Base-by-base conservation (phyloP, 2,329 filamentous ascomycete species). In the Alternaria sp. region DNA sequence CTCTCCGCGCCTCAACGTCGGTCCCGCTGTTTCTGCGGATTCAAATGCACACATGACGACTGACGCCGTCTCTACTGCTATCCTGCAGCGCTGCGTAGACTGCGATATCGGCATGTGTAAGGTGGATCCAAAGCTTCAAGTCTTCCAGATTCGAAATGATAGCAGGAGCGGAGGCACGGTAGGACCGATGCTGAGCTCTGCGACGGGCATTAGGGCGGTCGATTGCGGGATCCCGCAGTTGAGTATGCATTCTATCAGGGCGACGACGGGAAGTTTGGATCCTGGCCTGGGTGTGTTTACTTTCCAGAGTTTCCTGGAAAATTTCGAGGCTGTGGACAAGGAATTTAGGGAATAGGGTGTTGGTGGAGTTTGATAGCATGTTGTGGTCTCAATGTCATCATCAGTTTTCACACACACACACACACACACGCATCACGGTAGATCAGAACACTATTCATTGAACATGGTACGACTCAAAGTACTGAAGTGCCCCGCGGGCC, bases 11-110 rank as follows among this genome's bases (percentile, higher is more conserved):
- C 86, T 99, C 53, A 99, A 99, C 76, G 87, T 95, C 31, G 95
- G 95, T 34, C 85, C 97, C 31, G 86, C 88, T 14, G 84, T 99
- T 37, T 88, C 87, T 44, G 87, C 88, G 23, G 94, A 98, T 78
- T 87, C 88, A 51, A 97, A 97, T 72, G 95, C 92, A 4, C 92
- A 98, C 80, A 97, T 97, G 91, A 97, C 94, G 3, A 97, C 94
- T 3, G 93, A 98, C 74, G 88, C 89, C 54, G 87, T 97, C 17
- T 95, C 91, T 10, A 91, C 91, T 4, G 88, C 92, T 4, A 86
- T 98, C 60, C 81, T 98, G 34, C 86, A 89, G 66, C 86, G 91
- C 26, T 86, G 96, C 37, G 93, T 92, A 7, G 88, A 93, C 58
- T 57, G 58, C 37, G 70, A 71, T 26, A 33, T 85, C 83, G 61